Percentiles rank a stretch among this genome's conserved stretches.
These are phyloP conservation scores for Lentinula novae-zelandiae DNA, from an alignment of 1,284 basidiomycete genomes.

Conservation along the genomic window DNA sequence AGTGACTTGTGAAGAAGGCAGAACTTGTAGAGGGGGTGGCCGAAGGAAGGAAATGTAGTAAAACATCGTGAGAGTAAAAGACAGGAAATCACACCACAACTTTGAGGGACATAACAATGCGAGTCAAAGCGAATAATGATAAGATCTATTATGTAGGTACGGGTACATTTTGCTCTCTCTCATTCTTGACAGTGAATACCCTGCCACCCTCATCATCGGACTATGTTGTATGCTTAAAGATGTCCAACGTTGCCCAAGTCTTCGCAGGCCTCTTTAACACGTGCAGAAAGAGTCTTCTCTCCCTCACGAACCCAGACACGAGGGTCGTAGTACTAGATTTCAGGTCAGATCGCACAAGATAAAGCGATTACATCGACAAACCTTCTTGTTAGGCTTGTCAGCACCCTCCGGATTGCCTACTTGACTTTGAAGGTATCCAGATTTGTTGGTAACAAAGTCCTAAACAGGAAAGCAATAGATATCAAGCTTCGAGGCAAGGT, in stretches of 20 bases:
- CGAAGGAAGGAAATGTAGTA: constrained; percentile 77
- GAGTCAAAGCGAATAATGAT: no score
- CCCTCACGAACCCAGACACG: constrained; percentile 99
- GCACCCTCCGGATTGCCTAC: constrained; percentile 92
- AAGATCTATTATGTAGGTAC: no score
- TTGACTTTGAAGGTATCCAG: constrained; percentile 82
- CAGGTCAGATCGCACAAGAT: neutral
- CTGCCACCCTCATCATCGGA: no score
- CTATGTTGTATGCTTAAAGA: neutral
- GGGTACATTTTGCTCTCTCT: no score
- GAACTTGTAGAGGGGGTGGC: constrained; percentile 56
- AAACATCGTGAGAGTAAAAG: constrained; percentile 47
- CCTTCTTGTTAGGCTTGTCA: constrained; percentile 99
- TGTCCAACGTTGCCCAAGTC: constrained; percentile 80
- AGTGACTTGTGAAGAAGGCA: constrained; percentile 36
- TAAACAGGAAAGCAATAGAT: constrained; percentile 21
- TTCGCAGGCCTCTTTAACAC: constrained; percentile 89
- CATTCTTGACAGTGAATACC: neutral
- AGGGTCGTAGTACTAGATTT: constrained; percentile 80
- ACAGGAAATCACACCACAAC: neutral
- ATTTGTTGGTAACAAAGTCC: constrained; percentile 84
- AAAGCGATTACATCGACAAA: constrained; percentile 22
- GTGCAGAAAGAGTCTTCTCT: constrained; percentile 88
- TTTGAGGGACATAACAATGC: no score
- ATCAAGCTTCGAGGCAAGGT: neutral